Evolutionary conservation across 2,329 filamentous ascomycete species (phyloP).

Genomic region (Diaporthe amygdali): DNA sequence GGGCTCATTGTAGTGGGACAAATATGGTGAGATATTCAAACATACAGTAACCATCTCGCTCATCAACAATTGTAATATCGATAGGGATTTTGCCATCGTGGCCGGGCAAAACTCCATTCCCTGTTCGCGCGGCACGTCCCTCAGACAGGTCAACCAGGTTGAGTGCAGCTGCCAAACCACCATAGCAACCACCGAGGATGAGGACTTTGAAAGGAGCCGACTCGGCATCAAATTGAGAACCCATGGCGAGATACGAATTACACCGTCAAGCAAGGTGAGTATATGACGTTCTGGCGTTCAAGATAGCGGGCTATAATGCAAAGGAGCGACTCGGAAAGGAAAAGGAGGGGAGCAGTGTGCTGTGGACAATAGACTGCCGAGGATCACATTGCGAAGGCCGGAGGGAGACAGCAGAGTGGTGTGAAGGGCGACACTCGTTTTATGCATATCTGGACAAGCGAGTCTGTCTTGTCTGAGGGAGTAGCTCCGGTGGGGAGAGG

Average conservation of each 20-base stretch:
- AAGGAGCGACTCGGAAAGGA: neutral
- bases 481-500: neutral
- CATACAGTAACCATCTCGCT: constrained; percentile 84
- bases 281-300: neutral
- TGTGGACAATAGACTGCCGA: neutral
- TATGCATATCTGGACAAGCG: neutral
- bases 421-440: neutral
- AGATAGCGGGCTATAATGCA: neutral
- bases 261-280: neutral
- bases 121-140: constrained; percentile 57
- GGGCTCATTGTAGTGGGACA: neutral
- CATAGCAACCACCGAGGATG: constrained; percentile 74
- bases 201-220: constrained; percentile 58
- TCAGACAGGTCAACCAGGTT: constrained; percentile 71
- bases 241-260: neutral
- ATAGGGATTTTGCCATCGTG: constrained; percentile 51
- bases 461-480: neutral
- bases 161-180: constrained; percentile 69
- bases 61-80: constrained; percentile 77
- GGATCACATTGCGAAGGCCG: neutral
- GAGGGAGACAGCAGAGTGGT: neutral
- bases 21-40: constrained; percentile 8
- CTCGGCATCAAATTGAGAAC: constrained; percentile 13
- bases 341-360: neutral
- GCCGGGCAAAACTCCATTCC: constrained; percentile 29